phyloP scores from a whole-genome alignment of 768 basidiomycete genomes.

The Agaricus blazei region DNA sequence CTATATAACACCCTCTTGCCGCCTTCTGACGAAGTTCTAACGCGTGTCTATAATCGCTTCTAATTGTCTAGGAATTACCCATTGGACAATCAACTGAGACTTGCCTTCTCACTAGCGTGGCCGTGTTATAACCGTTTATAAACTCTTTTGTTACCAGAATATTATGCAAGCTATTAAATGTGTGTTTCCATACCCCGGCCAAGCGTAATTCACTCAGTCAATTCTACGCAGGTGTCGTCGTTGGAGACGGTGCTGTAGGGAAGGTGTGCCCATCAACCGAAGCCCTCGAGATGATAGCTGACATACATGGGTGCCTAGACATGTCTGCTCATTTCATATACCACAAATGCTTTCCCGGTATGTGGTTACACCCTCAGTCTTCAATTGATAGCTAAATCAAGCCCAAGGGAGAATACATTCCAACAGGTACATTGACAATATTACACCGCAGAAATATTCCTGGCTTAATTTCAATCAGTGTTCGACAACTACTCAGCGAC shows the following conservation, averaged over 20 bases:
- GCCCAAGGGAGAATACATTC: conserved; percentile 89
- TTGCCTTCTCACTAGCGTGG: conserved; percentile 3
- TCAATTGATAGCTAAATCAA: conserved; percentile 15
- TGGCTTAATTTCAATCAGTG: conserved; percentile 40
- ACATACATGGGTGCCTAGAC: conserved; percentile 52
- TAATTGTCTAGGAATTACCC: conserved; percentile 5
- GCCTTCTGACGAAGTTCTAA: not conserved
- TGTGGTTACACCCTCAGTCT: conserved; percentile 25
- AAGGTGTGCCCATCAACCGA: conserved; percentile 55
- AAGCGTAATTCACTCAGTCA: conserved; percentile 23
- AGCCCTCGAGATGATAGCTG: conserved; percentile 2
- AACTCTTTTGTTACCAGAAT: conserved; percentile 14
- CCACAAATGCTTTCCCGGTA: conserved; percentile 95
- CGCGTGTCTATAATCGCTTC: conserved; percentile 5
- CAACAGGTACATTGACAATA: conserved; percentile 59
- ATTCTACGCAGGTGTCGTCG: conserved; percentile 78
- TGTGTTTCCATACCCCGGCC: conserved; percentile 30
- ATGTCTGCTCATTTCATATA: conserved; percentile 98
- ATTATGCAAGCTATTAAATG: conserved; percentile 93
- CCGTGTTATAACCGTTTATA: not conserved
- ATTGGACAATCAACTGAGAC: not conserved
- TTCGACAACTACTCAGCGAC: conserved; percentile 99
- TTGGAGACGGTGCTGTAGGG: conserved; percentile 97
- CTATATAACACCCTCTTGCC: not conserved
- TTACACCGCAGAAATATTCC: conserved; percentile 5